Evolutionary conservation across 1,284 basidiomycete genomes (phyloP).

Genomic region (Ustilago vetiveriae): DNA sequence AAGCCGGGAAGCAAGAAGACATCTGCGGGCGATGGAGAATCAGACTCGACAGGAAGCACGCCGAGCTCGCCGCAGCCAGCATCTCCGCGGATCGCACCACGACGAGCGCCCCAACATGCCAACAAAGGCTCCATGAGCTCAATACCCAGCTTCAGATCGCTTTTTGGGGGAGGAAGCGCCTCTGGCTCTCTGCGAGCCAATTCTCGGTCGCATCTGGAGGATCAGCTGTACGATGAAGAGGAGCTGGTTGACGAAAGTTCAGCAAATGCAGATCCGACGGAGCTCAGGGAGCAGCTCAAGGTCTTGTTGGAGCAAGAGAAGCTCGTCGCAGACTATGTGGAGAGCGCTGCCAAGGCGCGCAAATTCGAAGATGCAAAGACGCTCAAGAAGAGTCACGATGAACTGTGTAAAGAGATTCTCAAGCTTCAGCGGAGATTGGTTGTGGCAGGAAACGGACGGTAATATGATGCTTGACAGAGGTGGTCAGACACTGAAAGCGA

Average conservation of each 20-base stretch:
- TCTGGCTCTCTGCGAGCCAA: conserved; percentile 6
- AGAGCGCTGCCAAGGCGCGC: conserved; percentile 50
- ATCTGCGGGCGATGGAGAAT: conserved; percentile 7
- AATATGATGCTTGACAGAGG: background rate
- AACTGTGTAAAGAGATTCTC: conserved; percentile 57
- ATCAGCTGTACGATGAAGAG: conserved; percentile 6
- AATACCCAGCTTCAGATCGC: conserved; percentile 31
- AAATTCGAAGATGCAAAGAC: conserved; percentile 61
- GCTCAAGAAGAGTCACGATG: conserved; percentile 56
- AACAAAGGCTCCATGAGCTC: conserved; percentile 35
- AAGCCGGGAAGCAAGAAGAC: conserved; percentile 70
- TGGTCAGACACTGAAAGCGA: too few relatives aligned
- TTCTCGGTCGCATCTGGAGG: conserved; percentile 4
- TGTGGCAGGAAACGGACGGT: conserved; percentile 19
- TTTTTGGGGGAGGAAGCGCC: conserved; percentile 34
- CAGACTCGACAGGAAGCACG: conserved; percentile 29
- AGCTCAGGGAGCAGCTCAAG: conserved; percentile 46
- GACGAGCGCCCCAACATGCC: conserved; percentile 12
- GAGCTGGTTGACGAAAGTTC: conserved; percentile 1
- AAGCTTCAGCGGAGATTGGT: conserved; percentile 39
- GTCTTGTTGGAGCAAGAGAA: conserved; percentile 61
- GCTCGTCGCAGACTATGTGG: conserved; percentile 54
- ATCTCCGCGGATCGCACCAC: conserved; percentile 11
- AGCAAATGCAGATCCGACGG: conserved; percentile 18
- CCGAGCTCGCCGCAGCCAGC: conserved; percentile 26